Conservation (phyloP, 805 yeast species). For the Saturnispora ahearnii region DNA sequence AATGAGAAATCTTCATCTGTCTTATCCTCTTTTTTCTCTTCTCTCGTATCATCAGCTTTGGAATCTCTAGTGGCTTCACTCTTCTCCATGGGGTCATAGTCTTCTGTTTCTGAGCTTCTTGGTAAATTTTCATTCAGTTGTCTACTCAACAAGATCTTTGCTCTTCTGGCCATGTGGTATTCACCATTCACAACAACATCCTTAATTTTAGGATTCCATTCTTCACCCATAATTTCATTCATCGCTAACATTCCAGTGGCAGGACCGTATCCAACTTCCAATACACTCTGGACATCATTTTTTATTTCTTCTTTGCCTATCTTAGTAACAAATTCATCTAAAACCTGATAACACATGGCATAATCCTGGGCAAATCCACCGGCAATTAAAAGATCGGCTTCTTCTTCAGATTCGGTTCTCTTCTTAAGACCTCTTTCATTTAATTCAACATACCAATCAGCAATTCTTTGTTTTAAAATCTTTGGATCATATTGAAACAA, state of each 20-base stretch:
- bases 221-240: slow-evolving; percentile 69
- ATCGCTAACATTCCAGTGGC: slow-evolving; percentile 85
- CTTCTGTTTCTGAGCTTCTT: slow-evolving; percentile 30
- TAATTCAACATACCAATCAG: slow-evolving; percentile 30
- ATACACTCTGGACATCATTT: slow-evolving; percentile 47
- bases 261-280: slow-evolving; percentile 87
- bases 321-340: slow-evolving; percentile 56
- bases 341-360: slow-evolving; percentile 55
- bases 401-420: slow-evolving; percentile 30
- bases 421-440: slow-evolving; percentile 46
- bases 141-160: slow-evolving; percentile 65
- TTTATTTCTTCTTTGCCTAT: slow-evolving; percentile 42
- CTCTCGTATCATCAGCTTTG: not conserved
- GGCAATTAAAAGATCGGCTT: slow-evolving; percentile 74
- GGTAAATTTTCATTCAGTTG: slow-evolving; percentile 44
- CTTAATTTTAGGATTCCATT: slow-evolving; percentile 51
- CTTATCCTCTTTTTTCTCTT: not conserved
- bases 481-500: slow-evolving; percentile 53
- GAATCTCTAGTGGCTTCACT: slow-evolving; percentile 10
- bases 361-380: slow-evolving; percentile 76
- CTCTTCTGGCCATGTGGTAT: slow-evolving; percentile 67
- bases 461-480: slow-evolving; percentile 50
- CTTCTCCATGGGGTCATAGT: slow-evolving; percentile 28
- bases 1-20: slow-evolving; percentile 19
- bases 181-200: slow-evolving; percentile 68